phyloP scores from a whole-genome alignment of 2,329 filamentous ascomycete genomes.

The Aureobasidium sp. region DNA sequence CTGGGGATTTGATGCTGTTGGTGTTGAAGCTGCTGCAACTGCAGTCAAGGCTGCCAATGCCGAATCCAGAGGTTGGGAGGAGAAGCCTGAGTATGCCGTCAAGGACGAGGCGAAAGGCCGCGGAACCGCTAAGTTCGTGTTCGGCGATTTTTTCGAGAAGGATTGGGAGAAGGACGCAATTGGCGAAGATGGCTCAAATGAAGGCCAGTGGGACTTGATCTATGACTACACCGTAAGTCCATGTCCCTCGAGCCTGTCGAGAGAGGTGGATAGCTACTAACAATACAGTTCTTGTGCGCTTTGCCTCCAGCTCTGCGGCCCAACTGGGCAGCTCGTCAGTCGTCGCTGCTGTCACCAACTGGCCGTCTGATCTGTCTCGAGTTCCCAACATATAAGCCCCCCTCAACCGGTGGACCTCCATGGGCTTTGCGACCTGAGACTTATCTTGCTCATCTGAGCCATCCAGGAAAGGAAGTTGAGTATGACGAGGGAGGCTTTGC shows the following conservation, averaged over 20 bases:
- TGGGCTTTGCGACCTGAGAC: constrained; percentile 61
- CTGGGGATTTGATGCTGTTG: constrained; percentile 69
- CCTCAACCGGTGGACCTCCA: constrained; percentile 60
- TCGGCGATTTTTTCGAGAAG: constrained; percentile 59
- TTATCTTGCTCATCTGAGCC: constrained; percentile 62
- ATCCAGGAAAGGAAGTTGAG: constrained; percentile 58
- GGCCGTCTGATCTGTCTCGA: constrained; percentile 60
- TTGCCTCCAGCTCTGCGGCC: constrained; percentile 48
- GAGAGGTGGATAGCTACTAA: background rate
- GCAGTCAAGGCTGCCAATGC: constrained; percentile 42
- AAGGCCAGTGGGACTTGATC: constrained; percentile 52
- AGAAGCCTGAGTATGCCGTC: constrained; percentile 34
- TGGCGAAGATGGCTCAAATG: constrained; percentile 21
- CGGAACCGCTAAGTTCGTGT: constrained; percentile 49
- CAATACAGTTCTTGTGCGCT: constrained; percentile 51
- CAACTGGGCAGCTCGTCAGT: constrained; percentile 49
- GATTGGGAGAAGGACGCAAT: constrained; percentile 44
- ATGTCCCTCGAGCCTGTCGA: background rate
- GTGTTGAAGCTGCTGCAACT: constrained; percentile 57
- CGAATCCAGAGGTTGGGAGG: constrained; percentile 32
- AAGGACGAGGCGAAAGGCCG: constrained; percentile 34
- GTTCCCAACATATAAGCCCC: constrained; percentile 65
- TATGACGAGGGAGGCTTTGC: constrained; percentile 51
- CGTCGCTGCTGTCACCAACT: constrained; percentile 43
- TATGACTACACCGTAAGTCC: constrained; percentile 53